Base-by-base conservation (phyloP, 1,284 basidiomycete species). In the Ustilago shanxiensis region DNA sequence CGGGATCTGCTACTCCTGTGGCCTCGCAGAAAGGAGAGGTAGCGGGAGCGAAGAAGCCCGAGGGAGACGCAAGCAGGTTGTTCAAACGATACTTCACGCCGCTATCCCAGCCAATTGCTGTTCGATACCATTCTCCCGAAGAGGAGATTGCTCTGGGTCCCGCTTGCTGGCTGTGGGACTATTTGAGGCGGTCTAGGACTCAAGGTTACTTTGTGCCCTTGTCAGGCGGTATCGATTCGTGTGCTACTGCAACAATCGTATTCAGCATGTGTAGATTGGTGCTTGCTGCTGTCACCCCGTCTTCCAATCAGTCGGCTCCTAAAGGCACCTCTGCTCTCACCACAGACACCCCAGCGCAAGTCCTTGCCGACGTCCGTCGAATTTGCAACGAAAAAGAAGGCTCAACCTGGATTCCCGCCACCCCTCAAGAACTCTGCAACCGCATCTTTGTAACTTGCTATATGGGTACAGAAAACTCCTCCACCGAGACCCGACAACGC, bases 111-210 rank as follows among this genome's bases (percentile, higher is more conserved):
- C 72, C 71, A 2, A 66, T 90, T 18, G 88, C 91, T 66, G 91
- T 94, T 50, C 88, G 88, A 56, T 98, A 93, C 86, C 95, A 98
- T 86, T 89, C 83, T 11, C 94, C 96, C 0, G 95, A 98, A 86
- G 95, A 98, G 86, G 97, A 99, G 87, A 98, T 99, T 73, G 95
- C 96, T 94, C 88, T 98, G 2, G 97, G 96, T 6, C 96, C 96
- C 1, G 97, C 96, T 4, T 99, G 96, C 85, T 99, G 96, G 96
- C 89, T 99, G 9, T 99, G 96, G 97, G 97, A 99, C 87, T 99
- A 99, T 83, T 90, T 99, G 44, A 90, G 96, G 28, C 91, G 96
- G 41, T 98, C 96, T 14, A 89, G 94, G 5, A 95, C 93, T 0
- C 94, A 96, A 81, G 96, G 97, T 1, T 99, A 95, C 88, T 98